Conservation (phyloP, 2,329 filamentous ascomycete genomes). For the Elsinoe perseae region DNA sequence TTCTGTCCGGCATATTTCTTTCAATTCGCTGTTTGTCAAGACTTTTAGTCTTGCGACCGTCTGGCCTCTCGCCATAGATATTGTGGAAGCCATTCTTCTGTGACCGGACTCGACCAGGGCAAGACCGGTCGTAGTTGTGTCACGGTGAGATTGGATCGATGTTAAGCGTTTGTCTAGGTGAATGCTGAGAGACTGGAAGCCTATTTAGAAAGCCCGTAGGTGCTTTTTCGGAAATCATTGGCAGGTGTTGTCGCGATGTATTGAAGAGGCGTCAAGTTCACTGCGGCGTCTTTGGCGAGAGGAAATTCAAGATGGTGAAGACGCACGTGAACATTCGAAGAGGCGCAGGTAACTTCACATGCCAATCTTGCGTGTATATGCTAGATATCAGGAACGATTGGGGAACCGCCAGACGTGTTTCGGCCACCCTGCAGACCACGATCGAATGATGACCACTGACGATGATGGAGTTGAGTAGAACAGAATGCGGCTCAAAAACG, state of each 20-base stretch:
- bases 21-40: constrained; percentile 59
- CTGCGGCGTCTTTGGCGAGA: neutral
- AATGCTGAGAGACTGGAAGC: neutral
- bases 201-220: neutral
- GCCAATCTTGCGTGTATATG: neutral
- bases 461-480: neutral
- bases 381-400: neutral
- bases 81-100: neutral
- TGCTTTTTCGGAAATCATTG: neutral
- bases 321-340: neutral
- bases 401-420: too few species aligned
- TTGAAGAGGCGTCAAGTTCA: neutral
- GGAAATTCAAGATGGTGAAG: constrained; percentile 2
- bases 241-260: neutral
- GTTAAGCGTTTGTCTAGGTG: neutral
- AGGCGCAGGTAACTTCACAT: neutral
- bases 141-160: neutral
- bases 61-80: neutral
- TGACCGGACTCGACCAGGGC: neutral
- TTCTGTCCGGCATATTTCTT: constrained; percentile 67
- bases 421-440: neutral
- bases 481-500: constrained; percentile 9
- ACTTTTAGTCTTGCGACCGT: constrained; percentile 34
- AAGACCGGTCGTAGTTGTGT: neutral
- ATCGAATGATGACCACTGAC: neutral